Evolutionary conservation across 1,284 basidiomycete genomes (phyloP), one percentile per base, ranked within the genome.

Genomic region (Sporisorium graminicola): DNA sequence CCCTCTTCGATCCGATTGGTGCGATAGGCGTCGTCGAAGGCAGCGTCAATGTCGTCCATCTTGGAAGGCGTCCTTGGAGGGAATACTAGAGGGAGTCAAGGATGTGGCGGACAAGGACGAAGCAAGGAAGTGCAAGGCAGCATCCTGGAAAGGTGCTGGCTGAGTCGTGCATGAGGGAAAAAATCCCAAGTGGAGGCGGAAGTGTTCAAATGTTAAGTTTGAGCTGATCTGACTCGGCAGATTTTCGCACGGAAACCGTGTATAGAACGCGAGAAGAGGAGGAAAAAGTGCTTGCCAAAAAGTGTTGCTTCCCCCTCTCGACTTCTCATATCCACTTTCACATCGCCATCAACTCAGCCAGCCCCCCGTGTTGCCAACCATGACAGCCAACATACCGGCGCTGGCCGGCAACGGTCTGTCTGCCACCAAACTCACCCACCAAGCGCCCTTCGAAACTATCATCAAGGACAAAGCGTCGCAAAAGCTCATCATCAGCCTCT

Each of bases 11-110:
- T 72, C 4, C 72, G 56, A 16, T 57, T 24, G 3, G 69, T 70
- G 8, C 78, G 65, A 27, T 65, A 80, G 29, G 78, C 78, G 27
- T 80, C 78, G 29, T 75, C 73, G 62, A 80, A 80, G 5, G 77
- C 77, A 24, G 60, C 65, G 35, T 75, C 66, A 5, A 76, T 73
- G 29, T 66, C 49, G 24, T 59, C 52, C 60, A 69, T 73, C 31
- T 46, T 54, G 27, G 18, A 37, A 6, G 16, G 20, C 51, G 2
- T 24, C 18, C 8, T 31, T 13, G 5, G 7, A 47, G 16, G 18
- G 20, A 18, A 29, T 27, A 4, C 27, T 29, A 12, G 49, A 29
- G 47, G 44, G 22, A 37, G 20, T 22, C 20, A 20, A 37, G 44
- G n/a, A 14, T 9, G 54, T 31, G 16, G 49, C 2, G 49, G 26